Evolutionary conservation across 1,139 yeast genomes (phyloP), one percentile per base, ranked within the genome.

Genomic region (Blastobotrys illinoisensis): DNA sequence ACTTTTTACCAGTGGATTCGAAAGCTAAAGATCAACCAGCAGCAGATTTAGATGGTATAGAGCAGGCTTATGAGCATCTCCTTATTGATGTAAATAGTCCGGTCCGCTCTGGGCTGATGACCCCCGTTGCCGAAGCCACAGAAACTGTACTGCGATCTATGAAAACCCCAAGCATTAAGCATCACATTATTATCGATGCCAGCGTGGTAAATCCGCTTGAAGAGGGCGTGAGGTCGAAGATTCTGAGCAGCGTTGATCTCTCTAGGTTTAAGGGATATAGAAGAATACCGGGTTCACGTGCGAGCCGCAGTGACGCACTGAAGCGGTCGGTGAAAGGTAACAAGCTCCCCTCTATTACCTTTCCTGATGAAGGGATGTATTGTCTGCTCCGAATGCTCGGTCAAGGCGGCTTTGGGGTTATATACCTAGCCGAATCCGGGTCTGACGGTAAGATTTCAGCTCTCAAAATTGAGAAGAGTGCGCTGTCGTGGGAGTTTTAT

Each of bases 401-500:
- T 0, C 79, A 79, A 63, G 96, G 96, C 7, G 95, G 95, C 0
- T 85, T 77, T 70, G 96, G 95, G 0, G 77, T 82, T 1, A 96
- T 89, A 0, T 89, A 83, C 65, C 72, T 89, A 23, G 85, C 88
- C 0, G 95, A 87, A 67, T 77, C 83, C 9, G 82, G 81, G 54
- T 13, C 14, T n/a, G 69, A 75, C 16, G 58, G 56, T 7, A 66
- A 71, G 3, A 65, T 80, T 40, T 78, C 77, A 53, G 96, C 97
- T 0, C 71, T 90, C 56, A 90, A 90, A 64, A 80, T 86, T 11
- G 91, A 87, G 64, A 74, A 78, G 20, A 90, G 93, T 0, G 73
- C 89, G 0, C 80, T 82, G 45, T 76, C 81, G 9, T 90, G 97
- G 97, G 97, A 90, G 67, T 88, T 80, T 63, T 89, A 87, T 65